Evolutionary conservation across 2,329 filamentous ascomycete genomes (phyloP), one percentile per base, ranked within the genome.

Genomic region (Xylariaceae sp.): DNA sequence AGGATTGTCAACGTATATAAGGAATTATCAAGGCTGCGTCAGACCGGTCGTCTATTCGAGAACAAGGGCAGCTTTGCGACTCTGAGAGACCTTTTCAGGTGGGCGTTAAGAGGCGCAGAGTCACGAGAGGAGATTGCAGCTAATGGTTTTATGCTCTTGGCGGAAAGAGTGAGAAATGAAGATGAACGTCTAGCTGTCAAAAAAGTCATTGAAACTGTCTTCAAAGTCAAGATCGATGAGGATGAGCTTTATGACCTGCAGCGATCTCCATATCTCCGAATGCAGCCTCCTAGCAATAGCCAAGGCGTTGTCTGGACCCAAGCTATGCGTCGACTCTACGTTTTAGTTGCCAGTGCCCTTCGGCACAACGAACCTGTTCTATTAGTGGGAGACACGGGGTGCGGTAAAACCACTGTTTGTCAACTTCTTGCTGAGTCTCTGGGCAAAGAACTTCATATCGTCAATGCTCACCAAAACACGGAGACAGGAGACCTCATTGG

Each of bases 11-110:
- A 86, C 6, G 92, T 97, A 0, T 99, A 99, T 71, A 89, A 90
- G 65, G 91, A 96, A 68, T 81, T 99, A 5, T 95, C 94, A 0
- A 79, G 90, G 4, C 77, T 97, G 41, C 86, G 95, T 29, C 95
- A 99, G 72, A 90, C 91, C 27, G 92, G 85, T 66, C 80, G 95
- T 44, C 75, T 99, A 4, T 99, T 99, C 67, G 95, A 99, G 73
- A 90, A 96, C 66, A 96, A 96, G 71, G 94, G 92, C 68, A 92
- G 92, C 68, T 99, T 99, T 70, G 94, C 95, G 1, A 99, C 94
- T 1, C 76, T 99, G 45, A 82, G 94, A 79, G 94, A 99, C 70
- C 76, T 99, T 39, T 99, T 99, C 68, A 81, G 94, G 62, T 99
- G 94, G 94, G 92, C 94, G 3, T 74, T 95, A 54, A 82, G 94